These are phyloP conservation scores for Pseudodiploospora longispora DNA, from an alignment of 2,329 filamentous ascomycete species.

Conservation along the genomic window DNA sequence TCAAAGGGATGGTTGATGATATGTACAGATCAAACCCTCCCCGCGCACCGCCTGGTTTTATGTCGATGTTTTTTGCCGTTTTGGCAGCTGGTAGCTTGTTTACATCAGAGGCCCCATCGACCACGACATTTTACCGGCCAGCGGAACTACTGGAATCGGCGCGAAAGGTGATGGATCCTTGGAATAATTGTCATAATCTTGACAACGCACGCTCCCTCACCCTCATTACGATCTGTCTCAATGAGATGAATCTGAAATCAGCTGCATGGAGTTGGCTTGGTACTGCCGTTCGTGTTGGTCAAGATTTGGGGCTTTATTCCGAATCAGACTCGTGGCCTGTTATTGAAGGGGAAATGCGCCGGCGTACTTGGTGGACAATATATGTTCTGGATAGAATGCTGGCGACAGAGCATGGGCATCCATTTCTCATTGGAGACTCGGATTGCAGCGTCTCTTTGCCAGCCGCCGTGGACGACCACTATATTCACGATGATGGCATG, in stretches of 20 bases:
- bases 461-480: constrained; percentile 71
- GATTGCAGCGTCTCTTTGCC: constrained; percentile 84
- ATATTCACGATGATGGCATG: constrained; percentile 53
- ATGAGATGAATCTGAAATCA: constrained; percentile 79
- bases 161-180: constrained; percentile 65
- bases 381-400: constrained; percentile 82
- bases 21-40: constrained; percentile 62
- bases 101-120: constrained; percentile 43
- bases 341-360: constrained; percentile 77
- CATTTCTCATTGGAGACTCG: constrained; percentile 73
- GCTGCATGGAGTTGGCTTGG: constrained; percentile 83
- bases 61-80: constrained; percentile 73
- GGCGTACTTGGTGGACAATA: constrained; percentile 87
- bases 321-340: constrained; percentile 66
- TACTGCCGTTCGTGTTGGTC: constrained; percentile 67
- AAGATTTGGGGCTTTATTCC: constrained; percentile 73
- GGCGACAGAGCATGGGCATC: constrained; percentile 71
- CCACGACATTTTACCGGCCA: constrained; percentile 44
- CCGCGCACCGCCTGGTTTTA: constrained; percentile 57
- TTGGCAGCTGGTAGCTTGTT: constrained; percentile 78
- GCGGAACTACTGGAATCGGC: constrained; percentile 64
- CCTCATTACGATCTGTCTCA: constrained; percentile 69
- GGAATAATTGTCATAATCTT: constrained; percentile 68
- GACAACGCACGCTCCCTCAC: constrained; percentile 67
- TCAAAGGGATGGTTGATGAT: constrained; percentile 66